These are phyloP conservation scores for Capillidium rhysosporum DNA, from an alignment of 371 early-diverging fungal species.

Conservation along the genomic window DNA sequence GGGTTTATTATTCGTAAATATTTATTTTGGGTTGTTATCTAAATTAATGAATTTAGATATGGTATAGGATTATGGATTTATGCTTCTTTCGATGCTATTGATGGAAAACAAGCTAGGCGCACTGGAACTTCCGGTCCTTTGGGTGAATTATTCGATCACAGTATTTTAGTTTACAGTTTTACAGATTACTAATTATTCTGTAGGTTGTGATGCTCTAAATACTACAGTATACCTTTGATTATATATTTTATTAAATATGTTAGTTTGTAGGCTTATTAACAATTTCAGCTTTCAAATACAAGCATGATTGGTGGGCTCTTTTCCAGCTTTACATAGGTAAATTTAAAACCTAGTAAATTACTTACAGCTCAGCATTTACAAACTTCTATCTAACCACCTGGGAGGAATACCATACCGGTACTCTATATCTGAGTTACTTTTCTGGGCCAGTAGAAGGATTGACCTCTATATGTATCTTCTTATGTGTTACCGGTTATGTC, in stretches of 20 bases:
- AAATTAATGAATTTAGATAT: conserved; percentile 11
- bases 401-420: conserved; percentile 91
- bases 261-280: conserved; percentile 29
- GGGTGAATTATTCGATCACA: conserved; percentile 89
- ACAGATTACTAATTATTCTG: background rate
- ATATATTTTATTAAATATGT: conserved; percentile 7
- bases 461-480: conserved; percentile 35
- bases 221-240: conserved; percentile 23
- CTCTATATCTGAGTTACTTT: conserved; percentile 75
- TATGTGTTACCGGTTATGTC: conserved; percentile 44
- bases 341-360: background rate
- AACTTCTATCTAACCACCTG: conserved; percentile 88
- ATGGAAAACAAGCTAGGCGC: conserved; percentile 95
- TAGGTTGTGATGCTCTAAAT: conserved; percentile 83
- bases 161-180: conserved; percentile 14
- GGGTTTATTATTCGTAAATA: conserved; percentile 62
- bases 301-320: conserved; percentile 57
- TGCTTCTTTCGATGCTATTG: conserved; percentile 92
- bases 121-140: conserved; percentile 86
- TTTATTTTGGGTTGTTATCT: background rate
- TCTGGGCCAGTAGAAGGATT: conserved; percentile 95
- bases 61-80: conserved; percentile 81
- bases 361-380: conserved; percentile 26
- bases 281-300: conserved; percentile 43
- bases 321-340: conserved; percentile 16